Conservation (phyloP, 768 basidiomycete genomes). For the Rhizopogon roseolus region DNA sequence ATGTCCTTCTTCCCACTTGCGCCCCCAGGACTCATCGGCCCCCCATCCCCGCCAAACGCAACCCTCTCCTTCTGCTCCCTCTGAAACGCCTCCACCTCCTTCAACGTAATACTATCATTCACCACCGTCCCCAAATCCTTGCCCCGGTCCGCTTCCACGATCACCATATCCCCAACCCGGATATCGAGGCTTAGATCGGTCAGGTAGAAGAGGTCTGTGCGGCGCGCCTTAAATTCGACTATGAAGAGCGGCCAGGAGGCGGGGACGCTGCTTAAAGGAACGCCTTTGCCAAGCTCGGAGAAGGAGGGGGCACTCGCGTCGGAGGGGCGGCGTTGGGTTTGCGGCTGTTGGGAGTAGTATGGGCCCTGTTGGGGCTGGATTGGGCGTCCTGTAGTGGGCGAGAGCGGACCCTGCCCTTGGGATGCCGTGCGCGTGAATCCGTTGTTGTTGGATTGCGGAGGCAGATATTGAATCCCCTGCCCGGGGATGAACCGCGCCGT, state of each 20-base stretch:
- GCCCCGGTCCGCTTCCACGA: conserved; percentile 95
- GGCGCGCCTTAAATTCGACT: conserved; percentile 95
- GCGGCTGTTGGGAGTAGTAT: conserved; percentile 26
- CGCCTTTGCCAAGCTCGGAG: conserved; percentile 79
- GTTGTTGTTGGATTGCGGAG: conserved; percentile 27
- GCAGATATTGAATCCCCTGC: conserved; percentile 57
- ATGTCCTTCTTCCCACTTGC: conserved; percentile 74
- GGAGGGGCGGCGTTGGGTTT: conserved; percentile 35
- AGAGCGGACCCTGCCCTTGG: conserved; percentile 39
- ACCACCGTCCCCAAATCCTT: conserved; percentile 90
- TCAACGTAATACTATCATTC: conserved; percentile 85
- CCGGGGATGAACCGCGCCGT: conserved; percentile 62
- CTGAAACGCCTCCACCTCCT: conserved; percentile 90
- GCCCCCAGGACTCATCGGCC: conserved; percentile 48
- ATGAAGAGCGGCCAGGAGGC: conserved; percentile 88
- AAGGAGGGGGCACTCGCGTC: conserved; percentile 27
- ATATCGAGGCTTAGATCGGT: conserved; percentile 64
- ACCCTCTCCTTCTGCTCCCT: conserved; percentile 65
- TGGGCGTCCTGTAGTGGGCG: conserved; percentile 35
- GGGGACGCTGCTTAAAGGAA: conserved; percentile 81
- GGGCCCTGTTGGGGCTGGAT: conserved; percentile 25
- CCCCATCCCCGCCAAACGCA: conserved; percentile 31
- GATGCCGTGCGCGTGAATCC: conserved; percentile 40
- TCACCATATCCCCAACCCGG: conserved; percentile 85
- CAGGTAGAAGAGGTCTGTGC: conserved; percentile 92